Base-by-base conservation (phyloP, 192 early-diverging fungal species). In the Umbelopsis sp. region DNA sequence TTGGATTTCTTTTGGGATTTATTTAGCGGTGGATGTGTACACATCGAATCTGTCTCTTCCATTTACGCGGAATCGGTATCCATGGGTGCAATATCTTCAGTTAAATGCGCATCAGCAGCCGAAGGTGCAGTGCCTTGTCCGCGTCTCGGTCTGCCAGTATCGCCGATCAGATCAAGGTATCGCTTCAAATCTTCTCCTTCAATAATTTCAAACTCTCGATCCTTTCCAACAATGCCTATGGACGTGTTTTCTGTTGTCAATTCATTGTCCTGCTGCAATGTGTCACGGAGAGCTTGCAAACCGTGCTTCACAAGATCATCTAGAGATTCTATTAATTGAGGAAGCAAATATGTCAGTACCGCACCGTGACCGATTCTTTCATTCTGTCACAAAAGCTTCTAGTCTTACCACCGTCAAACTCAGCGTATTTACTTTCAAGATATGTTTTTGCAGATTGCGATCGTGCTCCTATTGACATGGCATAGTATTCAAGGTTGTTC, bases 361-460 rank as follows among this genome's bases (percentile, higher is more conserved):
- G 16, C 45, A 47, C 45, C 3, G 16, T n/a, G n/a, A n/a, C n/a
- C 3, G 45, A 3, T n/a, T 4, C 16, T 47, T n/a, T 12, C 45
- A 47, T n/a, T 59, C 72, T n/a, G n/a, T n/a, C n/a, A n/a, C n/a
- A n/a, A n/a, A n/a, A n/a, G n/a, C n/a, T n/a, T n/a, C n/a, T n/a
- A n/a, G n/a, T n/a, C n/a, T 65, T 87, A 94, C 92, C 87, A 44
- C 91, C 81, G 36, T 88, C 86, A 82, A 99, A 99, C 31, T 82
- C 78, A 49, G 91, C 90, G 80, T 87, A 91, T 81, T 96, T 83
- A 56, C 92, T 94, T 82, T 99, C 97, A 26, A 99, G 84, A 74
- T 97, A 96, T 34, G 97, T 99, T 72, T 96, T 95, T 45, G 97
- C 96, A 36, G 93, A 95, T 82, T 99, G 96, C 69, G 95, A 95